Evolutionary conservation across 2,329 filamentous ascomycete species (phyloP).

Genomic region (Westerdykella aurantiaca): DNA sequence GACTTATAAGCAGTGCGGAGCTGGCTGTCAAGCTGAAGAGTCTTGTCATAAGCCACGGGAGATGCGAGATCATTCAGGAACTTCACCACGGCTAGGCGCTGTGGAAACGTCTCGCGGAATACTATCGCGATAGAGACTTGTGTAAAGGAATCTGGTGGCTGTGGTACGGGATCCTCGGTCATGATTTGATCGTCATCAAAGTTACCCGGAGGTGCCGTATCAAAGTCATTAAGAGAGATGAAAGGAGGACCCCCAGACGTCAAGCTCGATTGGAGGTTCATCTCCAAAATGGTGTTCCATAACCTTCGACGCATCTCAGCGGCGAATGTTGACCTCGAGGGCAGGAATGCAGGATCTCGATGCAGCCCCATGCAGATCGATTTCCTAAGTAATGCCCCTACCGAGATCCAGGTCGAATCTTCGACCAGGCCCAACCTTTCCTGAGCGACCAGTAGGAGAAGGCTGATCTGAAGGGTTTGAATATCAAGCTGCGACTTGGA

Average conservation of each 20-base stretch:
- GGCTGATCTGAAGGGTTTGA: constrained; percentile 45
- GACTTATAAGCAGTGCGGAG: constrained; percentile 17
- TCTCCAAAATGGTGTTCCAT: constrained; percentile 34
- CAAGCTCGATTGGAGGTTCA: constrained; percentile 36
- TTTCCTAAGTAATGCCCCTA: constrained; percentile 34
- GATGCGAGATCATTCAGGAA: constrained; percentile 25
- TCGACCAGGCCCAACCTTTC: constrained; percentile 32
- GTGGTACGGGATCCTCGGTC: constrained; percentile 19
- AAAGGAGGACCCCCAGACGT: constrained; percentile 33
- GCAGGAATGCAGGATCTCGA: constrained; percentile 34
- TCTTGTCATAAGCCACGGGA: constrained; percentile 21
- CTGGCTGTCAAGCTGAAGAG: constrained; percentile 19
- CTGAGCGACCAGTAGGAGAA: constrained; percentile 37
- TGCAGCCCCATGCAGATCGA: constrained; percentile 41
- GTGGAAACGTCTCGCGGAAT: constrained; percentile 33
- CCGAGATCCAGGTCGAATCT: constrained; percentile 36
- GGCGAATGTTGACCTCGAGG: constrained; percentile 15
- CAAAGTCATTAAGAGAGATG: constrained; percentile 32
- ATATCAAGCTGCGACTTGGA: constrained; percentile 50
- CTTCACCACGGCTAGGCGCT: constrained; percentile 33
- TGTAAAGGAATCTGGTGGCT: constrained; percentile 26
- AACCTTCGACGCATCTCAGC: constrained; percentile 29
- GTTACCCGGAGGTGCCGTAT: constrained; percentile 36
- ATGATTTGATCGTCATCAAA: constrained; percentile 39
- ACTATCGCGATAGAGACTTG: constrained; percentile 33